These are phyloP conservation scores for Aspergillus unguis DNA, from an alignment of 2,329 filamentous ascomycete genomes.

Conservation along the genomic window DNA sequence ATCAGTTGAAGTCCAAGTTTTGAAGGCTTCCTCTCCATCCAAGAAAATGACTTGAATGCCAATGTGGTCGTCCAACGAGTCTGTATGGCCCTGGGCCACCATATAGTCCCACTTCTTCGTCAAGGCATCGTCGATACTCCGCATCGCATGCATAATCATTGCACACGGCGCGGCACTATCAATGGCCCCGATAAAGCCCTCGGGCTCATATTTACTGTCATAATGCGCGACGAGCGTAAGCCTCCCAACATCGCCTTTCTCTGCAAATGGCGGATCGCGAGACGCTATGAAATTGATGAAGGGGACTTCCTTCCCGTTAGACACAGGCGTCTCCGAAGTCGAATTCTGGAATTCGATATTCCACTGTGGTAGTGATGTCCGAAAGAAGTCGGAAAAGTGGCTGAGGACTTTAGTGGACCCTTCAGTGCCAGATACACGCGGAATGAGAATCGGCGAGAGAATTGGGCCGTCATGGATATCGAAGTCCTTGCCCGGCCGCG, in stretches of 20 bases:
- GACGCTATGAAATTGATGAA: constrained; percentile 85
- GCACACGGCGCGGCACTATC: constrained; percentile 94
- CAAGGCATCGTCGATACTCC: constrained; percentile 74
- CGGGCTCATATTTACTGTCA: constrained; percentile 74
- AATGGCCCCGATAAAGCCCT: constrained; percentile 87
- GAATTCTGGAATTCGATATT: constrained; percentile 81
- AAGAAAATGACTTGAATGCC: constrained; percentile 87
- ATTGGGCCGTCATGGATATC: constrained; percentile 72
- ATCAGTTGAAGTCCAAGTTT: constrained; percentile 73
- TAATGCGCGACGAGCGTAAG: constrained; percentile 92
- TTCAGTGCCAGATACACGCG: constrained; percentile 82
- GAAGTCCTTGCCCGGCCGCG: constrained; percentile 70
- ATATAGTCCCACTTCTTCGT: constrained; percentile 78
- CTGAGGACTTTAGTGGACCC: constrained; percentile 69
- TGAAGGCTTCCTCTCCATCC: constrained; percentile 93
- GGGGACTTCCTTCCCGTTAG: constrained; percentile 66
- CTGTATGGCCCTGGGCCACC: constrained; percentile 54
- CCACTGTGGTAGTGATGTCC: constrained; percentile 71
- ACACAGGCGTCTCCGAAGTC: constrained; percentile 76
- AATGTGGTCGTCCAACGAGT: constrained; percentile 65
- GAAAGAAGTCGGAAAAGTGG: constrained; percentile 84
- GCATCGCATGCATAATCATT: constrained; percentile 82
- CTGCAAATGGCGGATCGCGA: constrained; percentile 80
- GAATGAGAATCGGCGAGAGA: constrained; percentile 79
- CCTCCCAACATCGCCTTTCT: constrained; percentile 69